Evolutionary conservation across 306 rosid species (phyloP), one percentile per base, ranked within the genome.

Genomic region (Phaseolus lunatus): DNA sequence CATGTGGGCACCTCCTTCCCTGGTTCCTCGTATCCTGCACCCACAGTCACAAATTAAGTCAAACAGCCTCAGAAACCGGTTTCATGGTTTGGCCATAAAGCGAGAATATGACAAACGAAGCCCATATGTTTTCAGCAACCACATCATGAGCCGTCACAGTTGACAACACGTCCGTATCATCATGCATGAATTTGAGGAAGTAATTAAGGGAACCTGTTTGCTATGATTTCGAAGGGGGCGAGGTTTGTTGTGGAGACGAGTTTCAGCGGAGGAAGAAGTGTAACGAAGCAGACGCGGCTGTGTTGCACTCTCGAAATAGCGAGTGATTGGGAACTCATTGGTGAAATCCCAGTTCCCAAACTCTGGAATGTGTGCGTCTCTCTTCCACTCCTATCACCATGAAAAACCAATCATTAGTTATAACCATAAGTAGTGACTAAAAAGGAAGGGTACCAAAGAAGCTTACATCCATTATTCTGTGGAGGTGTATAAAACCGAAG

Each of bases 331-430:
- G 12, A 90, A 58, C 27, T 92, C 88, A 52, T 87, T 88, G 2
- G 89, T 84, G 70, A 87, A 83, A 43, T 92, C 97, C 97, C 97
- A 92, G 85, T 92, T 83, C 15, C 97, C 96, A 56, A 92, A 92
- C 79, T 90, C 88, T 29, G 97, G 96, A 19, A 92, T 86, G 44
- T 90, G 92, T 18, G 84, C 92, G 33, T 90, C 89, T 76, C 79
- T 83, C 81, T 70, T 90, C 41, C 64, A 83, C 43, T 88, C 87
- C 85, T 84, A 35, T n/a, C n/a, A 33, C 0, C 1, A 33, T 19
- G 29, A 70, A 22, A 26, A 59, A 54, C 31, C 68, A 41, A 63
- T 22, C 43, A 82, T 74, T 12, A 37, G 5, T 57, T 15, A 8
- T 1, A 37, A 9, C 13, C 3, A 2, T 9, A 11, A 43, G 48